Base-by-base conservation (phyloP, 2,329 filamentous ascomycete species). In the Cercospora brassicicola region DNA sequence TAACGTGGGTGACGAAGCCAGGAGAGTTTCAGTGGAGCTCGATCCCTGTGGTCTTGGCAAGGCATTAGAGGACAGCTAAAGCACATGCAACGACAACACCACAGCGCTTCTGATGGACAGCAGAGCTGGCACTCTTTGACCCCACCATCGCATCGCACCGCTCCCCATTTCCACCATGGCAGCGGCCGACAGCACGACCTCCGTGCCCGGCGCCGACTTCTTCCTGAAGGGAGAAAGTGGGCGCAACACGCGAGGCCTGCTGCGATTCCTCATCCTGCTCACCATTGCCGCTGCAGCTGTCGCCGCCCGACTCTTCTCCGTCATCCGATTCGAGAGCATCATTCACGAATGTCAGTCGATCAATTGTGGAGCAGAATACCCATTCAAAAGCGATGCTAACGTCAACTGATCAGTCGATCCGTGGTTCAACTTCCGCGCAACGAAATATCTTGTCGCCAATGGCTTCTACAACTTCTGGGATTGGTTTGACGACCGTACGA, bases 401-500 rank as follows among this genome's bases (percentile, higher is more conserved):
- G 20, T 61, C 45, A 67, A 8, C 9, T 30, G 61, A 33, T 15
- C 70, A 99, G 94, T 99, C 83, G 95, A 99, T 83, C 95, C 95
- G 39, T 99, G 95, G 95, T 99, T 99, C 85, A 99, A 99, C 83
- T 99, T 99, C 83, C 88, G 95, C 81, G 95, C 95, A 73, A 98
- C 95, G 66, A 98, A 98, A 83, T 98, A 99, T 78, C 88, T 99
- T 65, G 92, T 99, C 65, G 88, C 94, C 78, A 89, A 99, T 89
- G 95, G 95, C 76, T 98, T 99, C 84, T 96, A 97, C 82, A 93
- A 91, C 81, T 99, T 99, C 81, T 99, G 95, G 95, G 94, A 99
- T 81, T 99, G 95, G 95, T 99, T 99, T 79, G 95, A 99, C 82
- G 95, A 99, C 85, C 90, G 95, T 90, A 85, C 72, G 88, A 68